These are phyloP conservation scores for Fennellomyces sp. DNA, from an alignment of 371 early-diverging fungal genomes.

Conservation along the genomic window DNA sequence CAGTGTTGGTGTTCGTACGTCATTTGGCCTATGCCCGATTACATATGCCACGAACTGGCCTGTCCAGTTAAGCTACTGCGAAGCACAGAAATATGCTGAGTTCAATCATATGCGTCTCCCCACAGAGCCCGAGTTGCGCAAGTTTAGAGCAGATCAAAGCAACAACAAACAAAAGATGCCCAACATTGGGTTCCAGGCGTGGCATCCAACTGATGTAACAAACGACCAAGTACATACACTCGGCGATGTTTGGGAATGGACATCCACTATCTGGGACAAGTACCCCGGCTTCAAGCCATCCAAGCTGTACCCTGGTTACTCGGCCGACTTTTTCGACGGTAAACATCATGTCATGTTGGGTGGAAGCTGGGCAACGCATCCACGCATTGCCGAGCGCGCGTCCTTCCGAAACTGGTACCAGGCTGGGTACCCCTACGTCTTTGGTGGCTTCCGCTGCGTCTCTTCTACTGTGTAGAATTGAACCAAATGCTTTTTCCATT, in stretches of 20 bases:
- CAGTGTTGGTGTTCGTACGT: constrained; percentile 60
- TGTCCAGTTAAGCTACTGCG: constrained; percentile 68
- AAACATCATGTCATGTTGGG: constrained; percentile 85
- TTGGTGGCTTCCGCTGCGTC: constrained; percentile 76
- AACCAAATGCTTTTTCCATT: constrained; percentile 5
- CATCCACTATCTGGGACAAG: constrained; percentile 61
- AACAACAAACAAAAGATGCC: constrained; percentile 28
- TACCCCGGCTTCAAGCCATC: constrained; percentile 67
- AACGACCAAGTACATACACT: constrained; percentile 44
- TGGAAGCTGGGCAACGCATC: constrained; percentile 88
- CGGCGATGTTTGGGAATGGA: constrained; percentile 90
- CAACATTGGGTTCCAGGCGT: constrained; percentile 63
- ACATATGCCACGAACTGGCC: constrained; percentile 71
- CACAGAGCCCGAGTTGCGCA: constrained; percentile 65
- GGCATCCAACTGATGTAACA: constrained; percentile 59
- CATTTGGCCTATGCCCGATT: constrained; percentile 65
- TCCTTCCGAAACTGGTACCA: constrained; percentile 93
- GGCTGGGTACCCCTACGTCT: constrained; percentile 80
- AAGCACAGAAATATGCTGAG: constrained; percentile 71
- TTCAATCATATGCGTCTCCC: constrained; percentile 62
- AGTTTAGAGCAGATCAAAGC: constrained; percentile 22
- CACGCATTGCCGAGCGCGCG: constrained; percentile 68
- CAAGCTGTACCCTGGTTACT: constrained; percentile 85
- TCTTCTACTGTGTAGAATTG: not conserved
- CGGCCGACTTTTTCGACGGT: constrained; percentile 88